Base-by-base conservation (phyloP, 164 flowering plant species). In the Aristolochia contorta region DNA sequence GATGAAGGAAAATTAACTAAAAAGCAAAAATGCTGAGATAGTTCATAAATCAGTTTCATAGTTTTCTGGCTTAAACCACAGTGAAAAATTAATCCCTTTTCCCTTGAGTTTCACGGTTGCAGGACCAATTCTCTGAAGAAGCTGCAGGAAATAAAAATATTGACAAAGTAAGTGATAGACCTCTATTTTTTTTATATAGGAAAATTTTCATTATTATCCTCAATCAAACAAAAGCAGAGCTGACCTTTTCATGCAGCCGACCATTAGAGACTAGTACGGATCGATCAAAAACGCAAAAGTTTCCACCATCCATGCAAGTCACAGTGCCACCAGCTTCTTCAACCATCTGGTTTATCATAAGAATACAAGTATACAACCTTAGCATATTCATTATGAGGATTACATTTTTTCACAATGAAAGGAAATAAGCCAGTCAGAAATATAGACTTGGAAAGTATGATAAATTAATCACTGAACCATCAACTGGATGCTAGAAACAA, bases 251-350 rank as follows among this genome's bases (percentile, higher is more conserved):
- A 75, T 92, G 96, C 54, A 89, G 66, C 37, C 67, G 71, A 30
- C 91, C 89, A 71, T 89, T 92, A 52, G 98, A 92, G 13, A 92
- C 96, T 70, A 92, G 72, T 62, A 87, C 89, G 47, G 96, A 92
- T 74, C 98, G 79, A 65, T 92, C 98, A 68, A 89, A 92, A 19
- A 89, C 95, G 69, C 82, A 75, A 76, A 92, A 92, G 14, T 74
- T 76, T 57, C 77, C 83, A 16, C 98, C 96, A 73, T 91, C 98
- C 98, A 91, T 89, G 65, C 95, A 62, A 47, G 85, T 61, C 54
- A 89, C 95, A 41, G 80, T 41, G 33, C 98, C 98, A 60, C 96
- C 96, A 65, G 95, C 98, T 72, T 91, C 98, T 82, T 91, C 98
- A 77, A 91, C 98, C 45, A 91, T 85, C 98, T 91, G 80, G 67